phyloP scores from a whole-genome alignment of 1,284 basidiomycete species.

The Ceraceosorus bombacis region DNA sequence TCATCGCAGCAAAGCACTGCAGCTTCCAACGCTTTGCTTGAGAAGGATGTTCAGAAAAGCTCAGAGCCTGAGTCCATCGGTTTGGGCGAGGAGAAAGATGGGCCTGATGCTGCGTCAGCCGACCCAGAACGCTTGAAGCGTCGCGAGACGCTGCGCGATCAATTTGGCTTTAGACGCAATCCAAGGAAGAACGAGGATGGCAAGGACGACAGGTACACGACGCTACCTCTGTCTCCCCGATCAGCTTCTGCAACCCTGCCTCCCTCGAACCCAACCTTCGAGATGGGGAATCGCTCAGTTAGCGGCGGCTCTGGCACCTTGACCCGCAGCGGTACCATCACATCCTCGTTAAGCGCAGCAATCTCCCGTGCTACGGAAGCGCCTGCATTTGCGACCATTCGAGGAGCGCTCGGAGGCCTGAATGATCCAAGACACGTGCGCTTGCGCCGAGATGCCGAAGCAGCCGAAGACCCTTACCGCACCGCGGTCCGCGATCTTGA shows the following conservation, averaged over 20 bases:
- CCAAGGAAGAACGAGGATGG: conserved; percentile 19
- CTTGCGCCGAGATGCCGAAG: conserved; percentile 38
- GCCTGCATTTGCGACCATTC: conserved; percentile 8
- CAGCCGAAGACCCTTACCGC: conserved; percentile 34
- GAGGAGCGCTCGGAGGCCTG: conserved; percentile 34
- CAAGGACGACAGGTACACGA: not conserved
- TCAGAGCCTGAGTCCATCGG: not conserved
- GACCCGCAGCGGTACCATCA: conserved; percentile 1
- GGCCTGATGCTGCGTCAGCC: conserved; percentile 6
- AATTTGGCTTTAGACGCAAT: conserved; percentile 37
- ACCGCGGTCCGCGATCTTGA: conserved; percentile 35
- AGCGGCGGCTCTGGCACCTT: not conserved
- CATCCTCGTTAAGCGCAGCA: conserved; percentile 27
- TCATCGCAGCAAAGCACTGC: not conserved
- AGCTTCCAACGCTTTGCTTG: not conserved
- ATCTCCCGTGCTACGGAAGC: conserved; percentile 31
- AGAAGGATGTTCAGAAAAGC: not conserved
- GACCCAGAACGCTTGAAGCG: conserved; percentile 37
- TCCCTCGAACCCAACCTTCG: conserved; percentile 10
- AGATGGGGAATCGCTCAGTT: conserved; percentile 1
- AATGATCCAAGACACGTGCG: conserved; percentile 36
- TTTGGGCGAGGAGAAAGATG: not conserved
- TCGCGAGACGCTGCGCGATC: conserved; percentile 42
- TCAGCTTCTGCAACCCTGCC: not conserved
- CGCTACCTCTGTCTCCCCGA: conserved; percentile 16